Conservation (phyloP, 2,329 filamentous ascomycete species). For the Colletotrichum agaves region DNA sequence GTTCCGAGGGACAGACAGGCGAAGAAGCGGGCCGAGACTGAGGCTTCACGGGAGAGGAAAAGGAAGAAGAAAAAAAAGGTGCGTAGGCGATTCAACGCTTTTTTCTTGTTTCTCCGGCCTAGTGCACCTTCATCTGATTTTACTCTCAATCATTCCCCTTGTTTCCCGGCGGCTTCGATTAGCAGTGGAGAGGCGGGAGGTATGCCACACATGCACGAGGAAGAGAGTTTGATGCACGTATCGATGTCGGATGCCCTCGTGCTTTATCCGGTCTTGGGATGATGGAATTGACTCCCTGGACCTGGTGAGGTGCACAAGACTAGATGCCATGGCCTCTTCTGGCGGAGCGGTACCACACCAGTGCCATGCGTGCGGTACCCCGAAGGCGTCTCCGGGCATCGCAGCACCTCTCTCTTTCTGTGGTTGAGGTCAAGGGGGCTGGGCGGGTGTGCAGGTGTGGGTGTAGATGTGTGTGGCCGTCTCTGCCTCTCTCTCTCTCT, state of each 20-base stretch:
- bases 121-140: constrained; percentile 29
- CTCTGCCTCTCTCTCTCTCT: not conserved
- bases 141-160: constrained; percentile 11
- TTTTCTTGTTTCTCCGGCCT: constrained; percentile 30
- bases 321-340: not conserved
- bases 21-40: constrained; percentile 32
- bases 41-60: constrained; percentile 22
- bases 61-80: constrained; percentile 16
- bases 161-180: not conserved
- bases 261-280: constrained; percentile 8
- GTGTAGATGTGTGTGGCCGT: constrained; percentile 7
- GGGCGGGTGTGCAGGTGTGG: constrained; percentile 15
- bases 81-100: constrained; percentile 22
- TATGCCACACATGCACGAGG: not conserved
- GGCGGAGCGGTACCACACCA: constrained; percentile 26
- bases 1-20: constrained; percentile 27
- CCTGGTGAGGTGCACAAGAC: constrained; percentile 22
- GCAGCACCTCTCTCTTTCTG: constrained; percentile 8
- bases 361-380: constrained; percentile 15
- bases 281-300: constrained; percentile 5
- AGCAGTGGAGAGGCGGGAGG: not conserved
- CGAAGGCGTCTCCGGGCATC: constrained; percentile 8
- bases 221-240: not conserved
- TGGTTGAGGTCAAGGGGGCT: constrained; percentile 8
- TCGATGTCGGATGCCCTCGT: not conserved